phyloP scores from a whole-genome alignment of 2,329 filamentous ascomycete species.

The Epicoccum nigrum region DNA sequence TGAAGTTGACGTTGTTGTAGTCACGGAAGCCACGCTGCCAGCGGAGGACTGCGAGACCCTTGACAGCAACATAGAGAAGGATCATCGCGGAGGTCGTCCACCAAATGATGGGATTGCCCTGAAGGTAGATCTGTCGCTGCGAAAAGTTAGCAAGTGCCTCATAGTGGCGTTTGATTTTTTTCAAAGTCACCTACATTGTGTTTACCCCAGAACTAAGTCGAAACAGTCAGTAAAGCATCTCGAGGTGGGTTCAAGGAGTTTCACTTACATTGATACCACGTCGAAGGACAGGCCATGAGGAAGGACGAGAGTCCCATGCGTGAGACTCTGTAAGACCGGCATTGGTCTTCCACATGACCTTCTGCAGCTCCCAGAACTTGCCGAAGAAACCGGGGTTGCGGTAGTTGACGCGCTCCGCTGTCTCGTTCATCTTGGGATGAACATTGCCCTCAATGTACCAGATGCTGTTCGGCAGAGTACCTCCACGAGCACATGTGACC shows the following conservation, averaged over 20 bases:
- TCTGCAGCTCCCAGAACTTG: constrained; percentile 96
- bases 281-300: constrained; percentile 87
- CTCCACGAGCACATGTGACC: constrained; percentile 93
- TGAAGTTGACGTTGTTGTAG: constrained; percentile 81
- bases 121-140: constrained; percentile 86
- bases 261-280: constrained; percentile 83
- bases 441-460: constrained; percentile 96
- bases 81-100: constrained; percentile 84
- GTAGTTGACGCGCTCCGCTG: constrained; percentile 95
- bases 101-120: constrained; percentile 85
- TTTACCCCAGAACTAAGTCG: constrained; percentile 91
- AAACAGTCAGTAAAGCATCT: too few relatives aligned
- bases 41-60: constrained; percentile 82
- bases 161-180: neutral
- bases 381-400: constrained; percentile 91
- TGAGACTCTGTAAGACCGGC: constrained; percentile 95
- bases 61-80: constrained; percentile 78
- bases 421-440: constrained; percentile 73
- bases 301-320: constrained; percentile 94
- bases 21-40: constrained; percentile 95
- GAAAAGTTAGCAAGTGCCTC: constrained; percentile 12
- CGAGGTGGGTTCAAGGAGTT: too few relatives aligned
- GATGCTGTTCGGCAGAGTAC: constrained; percentile 91
- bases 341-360: constrained; percentile 99
- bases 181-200: constrained; percentile 60